These are phyloP conservation scores for Elsinoe arachidis DNA, from an alignment of 2,329 filamentous ascomycete species.

Conservation along the genomic window DNA sequence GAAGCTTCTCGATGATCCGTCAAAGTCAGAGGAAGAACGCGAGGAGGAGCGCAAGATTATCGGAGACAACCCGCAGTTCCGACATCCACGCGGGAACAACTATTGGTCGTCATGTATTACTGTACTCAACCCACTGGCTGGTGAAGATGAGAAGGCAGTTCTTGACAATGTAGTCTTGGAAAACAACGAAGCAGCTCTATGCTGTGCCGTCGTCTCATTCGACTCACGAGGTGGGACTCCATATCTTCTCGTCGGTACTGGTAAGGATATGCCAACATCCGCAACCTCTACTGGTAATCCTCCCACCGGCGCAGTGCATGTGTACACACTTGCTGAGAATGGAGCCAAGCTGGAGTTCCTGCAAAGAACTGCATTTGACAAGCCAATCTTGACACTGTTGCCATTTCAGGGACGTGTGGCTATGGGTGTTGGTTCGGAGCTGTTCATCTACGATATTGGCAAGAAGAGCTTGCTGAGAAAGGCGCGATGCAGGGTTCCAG, in stretches of 20 bases:
- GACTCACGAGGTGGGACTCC: slow-evolving; percentile 78
- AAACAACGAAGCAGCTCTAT: slow-evolving; percentile 86
- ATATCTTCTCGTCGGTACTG: slow-evolving; percentile 90
- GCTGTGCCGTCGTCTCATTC: slow-evolving; percentile 75
- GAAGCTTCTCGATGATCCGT: slow-evolving; percentile 65
- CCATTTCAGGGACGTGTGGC: slow-evolving; percentile 84
- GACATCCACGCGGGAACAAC: slow-evolving; percentile 71
- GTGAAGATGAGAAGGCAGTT: slow-evolving; percentile 39
- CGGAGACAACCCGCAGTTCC: slow-evolving; percentile 53
- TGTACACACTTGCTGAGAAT: slow-evolving; percentile 80
- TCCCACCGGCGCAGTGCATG: slow-evolving; percentile 66
- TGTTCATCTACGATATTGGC: slow-evolving; percentile 87
- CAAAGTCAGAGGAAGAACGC: slow-evolving; percentile 53
- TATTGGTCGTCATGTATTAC: slow-evolving; percentile 97
- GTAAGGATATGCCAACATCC: slow-evolving; percentile 60
- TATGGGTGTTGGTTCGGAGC: slow-evolving; percentile 71
- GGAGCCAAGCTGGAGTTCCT: slow-evolving; percentile 89
- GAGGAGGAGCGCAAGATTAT: slow-evolving; percentile 59
- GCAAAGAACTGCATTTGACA: slow-evolving; percentile 88
- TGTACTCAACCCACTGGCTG: slow-evolving; percentile 69
- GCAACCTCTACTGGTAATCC: slow-evolving; percentile 17
- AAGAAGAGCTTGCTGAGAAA: slow-evolving; percentile 90
- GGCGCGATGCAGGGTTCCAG: slow-evolving; percentile 36
- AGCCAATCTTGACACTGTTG: slow-evolving; percentile 82
- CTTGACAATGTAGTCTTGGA: slow-evolving; percentile 72